Conservation (phyloP, 2,329 filamentous ascomycete genomes). For the Penicillium concentricum region DNA sequence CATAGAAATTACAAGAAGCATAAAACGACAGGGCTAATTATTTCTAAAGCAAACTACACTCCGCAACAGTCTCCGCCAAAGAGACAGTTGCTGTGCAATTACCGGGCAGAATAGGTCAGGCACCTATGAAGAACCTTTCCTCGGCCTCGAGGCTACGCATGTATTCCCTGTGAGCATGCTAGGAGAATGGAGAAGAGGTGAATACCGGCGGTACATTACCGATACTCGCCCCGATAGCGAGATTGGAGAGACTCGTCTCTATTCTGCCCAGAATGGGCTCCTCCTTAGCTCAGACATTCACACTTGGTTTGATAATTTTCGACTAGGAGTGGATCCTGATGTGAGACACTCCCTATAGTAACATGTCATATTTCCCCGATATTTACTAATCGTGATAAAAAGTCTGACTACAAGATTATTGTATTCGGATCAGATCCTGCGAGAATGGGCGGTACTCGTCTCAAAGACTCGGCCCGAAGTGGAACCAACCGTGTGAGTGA, state of each 20-base stretch:
- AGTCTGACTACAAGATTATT: background rate
- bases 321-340: background rate
- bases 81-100: background rate
- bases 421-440: background rate
- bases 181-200: background rate
- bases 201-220: background rate
- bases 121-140: background rate
- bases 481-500: slow-evolving; percentile 10
- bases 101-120: background rate
- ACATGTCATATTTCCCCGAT: background rate
- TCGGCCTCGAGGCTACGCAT: background rate
- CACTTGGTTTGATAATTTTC: background rate
- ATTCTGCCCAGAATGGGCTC: background rate
- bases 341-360: background rate
- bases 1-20: background rate
- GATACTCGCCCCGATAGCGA: background rate
- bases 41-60: background rate
- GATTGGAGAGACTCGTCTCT: background rate
- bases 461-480: background rate
- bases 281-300: background rate
- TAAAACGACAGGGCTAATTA: background rate
- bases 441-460: background rate
- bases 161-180: background rate
- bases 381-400: background rate
- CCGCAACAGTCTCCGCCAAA: background rate